Evolutionary conservation across 2,329 filamentous ascomycete species (phyloP), one percentile per base, ranked within the genome.

Genomic region (Truncatella angustata): DNA sequence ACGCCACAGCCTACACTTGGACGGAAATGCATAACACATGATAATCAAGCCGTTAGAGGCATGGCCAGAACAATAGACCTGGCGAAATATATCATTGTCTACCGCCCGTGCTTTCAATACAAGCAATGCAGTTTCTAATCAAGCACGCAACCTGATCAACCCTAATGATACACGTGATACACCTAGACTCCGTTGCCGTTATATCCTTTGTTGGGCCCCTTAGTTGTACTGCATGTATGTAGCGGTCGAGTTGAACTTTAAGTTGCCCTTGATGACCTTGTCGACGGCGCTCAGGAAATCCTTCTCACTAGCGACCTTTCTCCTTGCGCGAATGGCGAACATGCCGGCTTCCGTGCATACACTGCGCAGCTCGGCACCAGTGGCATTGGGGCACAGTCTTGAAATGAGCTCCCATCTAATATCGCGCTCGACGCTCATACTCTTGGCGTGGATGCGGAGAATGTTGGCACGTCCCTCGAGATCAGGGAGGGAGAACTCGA

Each of bases 161-260:
- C 49, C 20, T 51, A 34, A 20, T 51, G 39, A 51, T 51, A 51
- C 49, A 51, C 44, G 30, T 51, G 36, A 39, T 51, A 51, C 49
- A 51, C 49, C 49, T 32, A 20, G 49, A 44, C 49, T 51, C 49
- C 32, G 26, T 26, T 28, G 40, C 49, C 40, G 14, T 28, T 21
- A 20, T 32, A 26, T 36, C 40, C 48, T 9, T 26, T 34, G 12
- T 14, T 26, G 26, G 18, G 12, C 26, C 16, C 14, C 28, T 32
- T 96, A 97, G 75, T 99, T 99, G 82, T 99, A 99, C 77, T 97
- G 94, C 83, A 94, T 94, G 77, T 99, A 99, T 57, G 90, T 91
- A 46, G 94, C 93, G 54, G 94, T 99, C 53, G 90, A 95, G 84
- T 97, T 97, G 81, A 99, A 99, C 84, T 99, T 99, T 70, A 96